Evolutionary conservation across 176 grass and related monocot genomes (phyloP), one percentile per base, ranked within the genome.

Genomic region (Carex parvula): DNA sequence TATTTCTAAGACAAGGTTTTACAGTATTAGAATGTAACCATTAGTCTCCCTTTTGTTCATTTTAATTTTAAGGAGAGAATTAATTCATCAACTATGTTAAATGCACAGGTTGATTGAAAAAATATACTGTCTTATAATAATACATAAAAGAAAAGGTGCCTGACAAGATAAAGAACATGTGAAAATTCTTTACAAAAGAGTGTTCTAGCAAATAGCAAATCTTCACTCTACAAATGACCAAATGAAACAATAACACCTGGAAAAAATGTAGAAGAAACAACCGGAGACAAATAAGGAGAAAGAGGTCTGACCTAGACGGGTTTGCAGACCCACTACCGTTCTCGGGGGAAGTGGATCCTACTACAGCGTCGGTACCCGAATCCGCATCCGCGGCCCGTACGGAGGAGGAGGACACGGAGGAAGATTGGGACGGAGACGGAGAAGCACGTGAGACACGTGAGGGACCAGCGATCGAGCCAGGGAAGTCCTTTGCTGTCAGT

Each of bases 401-500:
- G 18, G 84, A 60, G 39, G 81, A 84, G 12, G 81, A 84, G 5
- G 81, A 84, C 35, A 76, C 70, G 39, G 84, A 85, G n/a, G 84
- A 85, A 21, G 84, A 85, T 17, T 64, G 52, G 0, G 84, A 85
- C 30, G 84, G 73, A 60, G 64, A 56, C 2, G 5, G 82, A 8
- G 82, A 84, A 6, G 64, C 41, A 84, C 61, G 62, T 35, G 81
- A 64, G 52, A 37, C 61, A 21, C 82, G 63, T 71, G 84, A 67
- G 30, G 63, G 8, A n/a, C 46, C 33, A 52, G 32, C 55, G 67
- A 52, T 53, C 20, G 52, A 29, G 41, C 14, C 8, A 16, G 80
- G 80, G 83, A 85, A 78, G 21, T 85, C 84, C 30, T 85, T 85
- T n/a, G 70, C 84, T 24, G 84, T 85, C 20, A 79, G 84, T 79